phyloP scores from a whole-genome alignment of 2,329 filamentous ascomycete genomes.

The Trichophyton simii region DNA sequence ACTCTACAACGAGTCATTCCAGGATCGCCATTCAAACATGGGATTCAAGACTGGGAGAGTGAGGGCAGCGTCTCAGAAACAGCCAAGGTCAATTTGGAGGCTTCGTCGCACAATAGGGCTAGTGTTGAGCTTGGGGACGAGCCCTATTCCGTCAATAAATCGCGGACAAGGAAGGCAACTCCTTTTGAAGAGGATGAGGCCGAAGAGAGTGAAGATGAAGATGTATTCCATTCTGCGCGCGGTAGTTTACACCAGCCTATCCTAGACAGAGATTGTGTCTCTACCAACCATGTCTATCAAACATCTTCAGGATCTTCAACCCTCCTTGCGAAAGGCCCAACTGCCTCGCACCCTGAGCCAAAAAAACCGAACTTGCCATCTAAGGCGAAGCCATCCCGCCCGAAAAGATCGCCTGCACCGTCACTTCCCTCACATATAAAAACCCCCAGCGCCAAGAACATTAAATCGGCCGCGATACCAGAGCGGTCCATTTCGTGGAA shows the following conservation, averaged over 20 bases:
- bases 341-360: background rate
- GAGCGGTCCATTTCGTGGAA: constrained; percentile 20
- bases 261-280: background rate
- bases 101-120: background rate
- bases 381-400: background rate
- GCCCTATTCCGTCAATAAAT: background rate
- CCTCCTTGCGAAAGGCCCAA: background rate
- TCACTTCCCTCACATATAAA: background rate
- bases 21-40: background rate
- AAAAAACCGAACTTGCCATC: background rate
- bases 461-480: background rate
- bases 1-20: background rate
- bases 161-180: background rate
- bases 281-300: background rate
- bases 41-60: background rate
- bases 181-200: background rate
- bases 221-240: background rate
- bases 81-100: background rate
- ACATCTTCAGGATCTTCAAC: background rate
- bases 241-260: background rate
- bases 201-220: background rate
- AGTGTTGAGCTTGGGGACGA: constrained; percentile 14
- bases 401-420: background rate
- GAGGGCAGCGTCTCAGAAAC: background rate
- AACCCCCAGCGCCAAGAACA: background rate